These are phyloP conservation scores for Marchantia polymorpha DNA, from an alignment of 225 moss, liverwort and hornwort genomes.

Conservation along the genomic window DNA sequence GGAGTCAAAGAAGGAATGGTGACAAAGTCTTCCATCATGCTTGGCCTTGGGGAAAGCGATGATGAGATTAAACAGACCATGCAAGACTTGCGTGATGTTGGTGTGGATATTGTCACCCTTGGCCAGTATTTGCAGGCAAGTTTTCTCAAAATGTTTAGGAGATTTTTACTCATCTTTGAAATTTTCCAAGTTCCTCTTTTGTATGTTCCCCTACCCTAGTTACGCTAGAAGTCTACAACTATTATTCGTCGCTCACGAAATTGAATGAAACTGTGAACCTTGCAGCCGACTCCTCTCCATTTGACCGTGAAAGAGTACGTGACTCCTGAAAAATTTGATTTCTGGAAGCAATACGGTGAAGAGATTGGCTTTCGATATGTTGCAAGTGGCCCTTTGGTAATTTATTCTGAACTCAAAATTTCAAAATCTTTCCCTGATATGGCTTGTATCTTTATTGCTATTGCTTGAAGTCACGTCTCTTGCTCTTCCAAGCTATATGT, in stretches of 20 bases:
- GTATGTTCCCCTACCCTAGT: not conserved
- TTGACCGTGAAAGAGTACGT: slow-evolving; percentile 93
- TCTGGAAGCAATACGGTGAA: slow-evolving; percentile 79
- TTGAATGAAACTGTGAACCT: not conserved
- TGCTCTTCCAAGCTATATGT: not conserved
- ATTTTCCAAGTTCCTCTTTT: not conserved
- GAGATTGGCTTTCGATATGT: slow-evolving; percentile 97
- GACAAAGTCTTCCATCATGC: slow-evolving; percentile 91
- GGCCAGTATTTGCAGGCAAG: slow-evolving; percentile 90
- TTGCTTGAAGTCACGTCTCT: not conserved
- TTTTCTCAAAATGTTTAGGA: not conserved
- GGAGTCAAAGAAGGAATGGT: slow-evolving; percentile 70
- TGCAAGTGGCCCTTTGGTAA: slow-evolving; percentile 90
- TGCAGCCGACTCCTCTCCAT: slow-evolving; percentile 87
- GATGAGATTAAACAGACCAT: slow-evolving; percentile 88
- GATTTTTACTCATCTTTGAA: not conserved
- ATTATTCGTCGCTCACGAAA: not conserved
- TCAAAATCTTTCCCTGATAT: not conserved
- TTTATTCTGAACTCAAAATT: not conserved
- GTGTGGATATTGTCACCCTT: slow-evolving; percentile 92
- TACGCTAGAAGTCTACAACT: not conserved
- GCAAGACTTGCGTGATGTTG: slow-evolving; percentile 67
- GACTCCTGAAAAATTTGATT: slow-evolving; percentile 82
- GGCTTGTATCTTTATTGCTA: not conserved
- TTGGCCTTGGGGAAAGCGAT: slow-evolving; percentile 84